A percentile compares a stretch with the other conserved stretches of the same genome.
Conservation (phyloP, 2,329 filamentous ascomycete genomes). For the Beauveria sp. region DNA sequence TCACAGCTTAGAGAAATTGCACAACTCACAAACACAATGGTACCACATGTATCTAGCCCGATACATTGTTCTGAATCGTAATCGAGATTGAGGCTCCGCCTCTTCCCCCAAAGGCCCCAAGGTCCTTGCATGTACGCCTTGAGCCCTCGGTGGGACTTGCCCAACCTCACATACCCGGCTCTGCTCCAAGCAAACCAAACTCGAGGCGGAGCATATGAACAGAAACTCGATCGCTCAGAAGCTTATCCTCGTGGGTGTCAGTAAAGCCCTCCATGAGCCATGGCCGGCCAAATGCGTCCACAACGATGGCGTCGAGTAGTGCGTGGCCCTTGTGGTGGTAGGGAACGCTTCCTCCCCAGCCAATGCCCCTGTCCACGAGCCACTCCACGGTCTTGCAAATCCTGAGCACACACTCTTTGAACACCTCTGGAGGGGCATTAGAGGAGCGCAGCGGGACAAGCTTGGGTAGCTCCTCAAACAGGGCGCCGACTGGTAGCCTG, state of each 20-base stretch:
- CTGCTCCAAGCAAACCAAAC: not conserved
- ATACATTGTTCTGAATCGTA: too few relatives aligned
- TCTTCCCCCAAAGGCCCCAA: too few relatives aligned
- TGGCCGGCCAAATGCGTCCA: not conserved
- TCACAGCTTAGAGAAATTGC: not conserved
- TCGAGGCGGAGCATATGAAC: not conserved
- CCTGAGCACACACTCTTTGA: not conserved
- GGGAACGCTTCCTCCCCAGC: not conserved
- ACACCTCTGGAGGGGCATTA: not conserved
- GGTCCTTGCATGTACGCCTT: too few relatives aligned
- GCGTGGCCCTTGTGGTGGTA: not conserved
- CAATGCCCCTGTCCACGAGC: not conserved
- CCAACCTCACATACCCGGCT: not conserved
- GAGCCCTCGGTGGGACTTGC: too few relatives aligned
- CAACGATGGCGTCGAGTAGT: not conserved
- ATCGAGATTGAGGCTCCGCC: not conserved
- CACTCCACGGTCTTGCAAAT: slow-evolving; percentile 1
- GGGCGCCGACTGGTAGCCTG: not conserved
- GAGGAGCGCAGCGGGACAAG: not conserved
- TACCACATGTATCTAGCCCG: not conserved
- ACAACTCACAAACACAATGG: not conserved
- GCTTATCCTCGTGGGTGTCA: not conserved
- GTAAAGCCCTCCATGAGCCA: slow-evolving; percentile 3
- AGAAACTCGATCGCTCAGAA: not conserved
- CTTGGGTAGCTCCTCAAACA: not conserved